Evolutionary conservation across 768 basidiomycete species (phyloP).

Genomic region (Trametes cinnabarina): DNA sequence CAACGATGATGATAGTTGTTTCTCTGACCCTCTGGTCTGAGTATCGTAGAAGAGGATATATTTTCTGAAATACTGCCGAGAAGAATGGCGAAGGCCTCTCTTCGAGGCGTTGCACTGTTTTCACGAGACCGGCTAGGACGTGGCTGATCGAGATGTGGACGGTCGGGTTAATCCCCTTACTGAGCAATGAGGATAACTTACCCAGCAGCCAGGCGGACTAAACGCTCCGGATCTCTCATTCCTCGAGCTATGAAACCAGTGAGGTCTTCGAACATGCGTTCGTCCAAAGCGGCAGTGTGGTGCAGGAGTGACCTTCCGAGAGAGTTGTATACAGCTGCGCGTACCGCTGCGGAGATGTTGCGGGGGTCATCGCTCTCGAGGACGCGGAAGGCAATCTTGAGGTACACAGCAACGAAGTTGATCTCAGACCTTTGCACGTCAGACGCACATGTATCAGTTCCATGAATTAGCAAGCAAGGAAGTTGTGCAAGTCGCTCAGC

Average conservation of each 20-base stretch:
- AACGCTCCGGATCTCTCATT: slow-evolving; percentile 53
- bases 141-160: not conserved
- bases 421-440: slow-evolving; percentile 11
- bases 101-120: slow-evolving; percentile 38
- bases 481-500: slow-evolving; percentile 23
- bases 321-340: slow-evolving; percentile 26
- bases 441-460: slow-evolving; percentile 9
- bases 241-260: slow-evolving; percentile 46
- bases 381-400: slow-evolving; percentile 38
- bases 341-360: slow-evolving; percentile 48
- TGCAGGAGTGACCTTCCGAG: slow-evolving; percentile 21
- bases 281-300: slow-evolving; percentile 19
- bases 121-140: slow-evolving; percentile 45
- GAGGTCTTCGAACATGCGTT: slow-evolving; percentile 28
- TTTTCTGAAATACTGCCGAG: slow-evolving; percentile 42
- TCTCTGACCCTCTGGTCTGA: slow-evolving; percentile 54
- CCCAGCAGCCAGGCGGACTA: slow-evolving; percentile 68
- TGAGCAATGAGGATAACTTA: slow-evolving; percentile 31
- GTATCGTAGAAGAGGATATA: slow-evolving; percentile 49
- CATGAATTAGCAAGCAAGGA: slow-evolving; percentile 24
- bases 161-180: not conserved
- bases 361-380: slow-evolving; percentile 45
- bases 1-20: slow-evolving; percentile 60
- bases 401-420: slow-evolving; percentile 31
- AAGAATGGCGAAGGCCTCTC: slow-evolving; percentile 32